Evolutionary conservation across 306 rosid species (phyloP), one percentile per base, ranked within the genome.

Genomic region (Hippophae rhamnoides): DNA sequence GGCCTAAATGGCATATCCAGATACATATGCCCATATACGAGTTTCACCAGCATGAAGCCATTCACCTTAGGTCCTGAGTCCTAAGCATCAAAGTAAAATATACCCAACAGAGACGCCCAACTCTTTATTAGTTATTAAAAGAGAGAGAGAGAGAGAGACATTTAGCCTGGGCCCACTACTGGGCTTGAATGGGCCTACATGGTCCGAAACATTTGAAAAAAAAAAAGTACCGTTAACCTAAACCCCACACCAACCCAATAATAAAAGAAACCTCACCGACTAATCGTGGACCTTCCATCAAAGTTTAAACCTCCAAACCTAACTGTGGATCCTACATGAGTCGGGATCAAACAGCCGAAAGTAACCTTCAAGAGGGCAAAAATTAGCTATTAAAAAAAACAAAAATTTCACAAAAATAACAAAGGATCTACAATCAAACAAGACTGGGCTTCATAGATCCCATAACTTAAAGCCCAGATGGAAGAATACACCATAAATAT

Each of bases 171-270:
- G 71, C 78, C 84, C 76, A 77, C 61, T 58, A 9, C 11, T 43
- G 51, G 75, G 63, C 52, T 62, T 55, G 61, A 47, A 52, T 54
- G 72, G 82, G 77, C 80, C 84, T 74, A 75, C 40, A 43, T 27
- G 45, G 41, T 56, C 52, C 41, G 52, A 62, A 68, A n/a, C 70
- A 66, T 62, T 58, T 9, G 46, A 9, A 43, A 12, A 18, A 47
- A 57, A 46, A 53, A 56, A 25, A 14, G 51, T 45, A 18, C 13
- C 53, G 62, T 57, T 70, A 62, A 68, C 64, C 69, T 65, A 51
- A 54, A 7, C 10, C 61, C 61, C 65, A 54, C 64, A 66, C 59
- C 58, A 11, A 49, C 64, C 61, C 12, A 51, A 72, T 56, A 60
- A 56, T 58, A 61, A 63, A 5, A 60, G 58, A 40, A 64, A 47